Evolutionary conservation across 148 eudicot species (phyloP).

Genomic region (Cornus florida): DNA sequence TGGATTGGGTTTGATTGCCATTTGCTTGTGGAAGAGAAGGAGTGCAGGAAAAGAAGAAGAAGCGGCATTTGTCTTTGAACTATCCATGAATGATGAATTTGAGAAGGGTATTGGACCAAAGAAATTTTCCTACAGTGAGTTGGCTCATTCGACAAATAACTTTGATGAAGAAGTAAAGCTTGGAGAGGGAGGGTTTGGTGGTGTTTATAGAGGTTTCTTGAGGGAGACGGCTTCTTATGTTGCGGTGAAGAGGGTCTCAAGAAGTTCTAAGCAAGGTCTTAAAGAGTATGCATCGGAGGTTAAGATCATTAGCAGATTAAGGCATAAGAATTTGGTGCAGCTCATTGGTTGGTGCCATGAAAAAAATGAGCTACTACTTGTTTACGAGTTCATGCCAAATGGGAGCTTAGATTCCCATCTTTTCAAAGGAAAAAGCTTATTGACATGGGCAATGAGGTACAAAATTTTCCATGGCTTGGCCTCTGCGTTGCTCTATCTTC

Average conservation of each 20-base stretch:
- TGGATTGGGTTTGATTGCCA: constrained; percentile 10
- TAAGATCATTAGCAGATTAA: not conserved
- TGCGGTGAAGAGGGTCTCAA: constrained; percentile 26
- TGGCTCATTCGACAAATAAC: not conserved
- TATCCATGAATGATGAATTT: not conserved
- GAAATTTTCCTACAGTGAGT: not conserved
- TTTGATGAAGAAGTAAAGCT: not conserved
- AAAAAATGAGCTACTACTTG: constrained; percentile 27
- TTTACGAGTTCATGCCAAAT: constrained; percentile 23
- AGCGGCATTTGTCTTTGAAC: constrained; percentile 8
- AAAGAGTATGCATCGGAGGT: not conserved
- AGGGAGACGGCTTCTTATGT: constrained; percentile 7
- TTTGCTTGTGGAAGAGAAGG: constrained; percentile 8
- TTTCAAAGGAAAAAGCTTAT: not conserved
- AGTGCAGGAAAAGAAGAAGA: not conserved
- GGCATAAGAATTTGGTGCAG: constrained; percentile 23
- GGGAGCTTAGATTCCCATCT: constrained; percentile 1
- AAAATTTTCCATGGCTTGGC: constrained; percentile 19
- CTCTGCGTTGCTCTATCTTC: constrained; percentile 18
- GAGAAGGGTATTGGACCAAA: not conserved
- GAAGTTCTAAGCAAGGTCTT: not conserved
- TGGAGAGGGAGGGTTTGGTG: constrained; percentile 26
- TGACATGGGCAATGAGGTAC: constrained; percentile 16
- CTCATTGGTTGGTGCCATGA: constrained; percentile 41
- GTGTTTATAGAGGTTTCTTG: constrained; percentile 15